A percentile compares a stretch with the other conserved stretches of the same genome.
These are phyloP conservation scores for Powellomyces hirtus DNA, from an alignment of 192 early-diverging fungal genomes.

Conservation along the genomic window DNA sequence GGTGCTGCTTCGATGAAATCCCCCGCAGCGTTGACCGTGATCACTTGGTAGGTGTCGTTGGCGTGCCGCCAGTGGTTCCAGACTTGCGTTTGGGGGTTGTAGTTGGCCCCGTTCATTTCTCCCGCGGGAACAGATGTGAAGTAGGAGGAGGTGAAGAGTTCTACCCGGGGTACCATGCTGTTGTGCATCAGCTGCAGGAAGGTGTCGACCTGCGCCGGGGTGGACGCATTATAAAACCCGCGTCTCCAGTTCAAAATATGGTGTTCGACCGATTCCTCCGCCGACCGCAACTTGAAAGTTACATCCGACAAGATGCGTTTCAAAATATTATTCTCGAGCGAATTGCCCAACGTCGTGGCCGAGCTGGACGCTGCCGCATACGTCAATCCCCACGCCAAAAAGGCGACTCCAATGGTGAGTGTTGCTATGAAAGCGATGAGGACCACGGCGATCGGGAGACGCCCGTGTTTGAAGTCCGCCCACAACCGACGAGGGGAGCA, in stretches of 20 bases:
- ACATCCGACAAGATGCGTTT: not conserved
- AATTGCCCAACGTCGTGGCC: not conserved
- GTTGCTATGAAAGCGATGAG: not conserved
- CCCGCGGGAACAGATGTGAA: slow-evolving; percentile 14
- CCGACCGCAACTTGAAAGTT: not conserved
- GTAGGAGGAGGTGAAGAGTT: not conserved
- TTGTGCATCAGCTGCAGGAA: not conserved
- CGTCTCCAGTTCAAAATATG: not conserved
- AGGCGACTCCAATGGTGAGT: not conserved
- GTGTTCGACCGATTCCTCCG: not conserved
- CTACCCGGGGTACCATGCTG: not conserved
- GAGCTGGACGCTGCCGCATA: not conserved
- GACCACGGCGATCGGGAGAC: slow-evolving; percentile 2
- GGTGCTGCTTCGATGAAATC: not conserved
- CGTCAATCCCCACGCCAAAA: slow-evolving; percentile 8
- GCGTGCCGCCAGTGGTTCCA: not conserved
- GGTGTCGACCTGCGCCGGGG: not conserved
- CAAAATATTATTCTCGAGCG: not conserved
- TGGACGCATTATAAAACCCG: not conserved
- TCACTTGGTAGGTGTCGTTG: not conserved
- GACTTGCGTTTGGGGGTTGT: not conserved
- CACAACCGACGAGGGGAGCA: not conserved
- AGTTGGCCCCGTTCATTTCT: not conserved
- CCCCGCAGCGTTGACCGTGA: not conserved
- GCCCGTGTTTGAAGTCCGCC: not conserved